Conservation (phyloP, 345 rosid genomes). For the Aquilaria malaccensis region DNA sequence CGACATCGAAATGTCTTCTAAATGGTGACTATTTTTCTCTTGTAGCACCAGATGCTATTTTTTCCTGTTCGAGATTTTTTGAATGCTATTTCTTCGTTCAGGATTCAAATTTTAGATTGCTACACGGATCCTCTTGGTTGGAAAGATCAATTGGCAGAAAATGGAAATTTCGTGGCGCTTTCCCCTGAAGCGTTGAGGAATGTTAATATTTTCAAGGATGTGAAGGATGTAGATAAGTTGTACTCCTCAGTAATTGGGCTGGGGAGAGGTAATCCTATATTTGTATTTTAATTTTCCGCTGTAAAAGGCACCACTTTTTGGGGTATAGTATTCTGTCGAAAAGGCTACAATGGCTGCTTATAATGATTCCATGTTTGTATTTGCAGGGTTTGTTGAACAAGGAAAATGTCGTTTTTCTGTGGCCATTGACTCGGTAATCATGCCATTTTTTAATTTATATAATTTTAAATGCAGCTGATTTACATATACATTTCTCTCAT, state of each 20-base stretch:
- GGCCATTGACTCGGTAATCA: slow-evolving; percentile 77
- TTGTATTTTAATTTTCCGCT: background rate
- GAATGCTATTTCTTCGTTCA: slow-evolving; percentile 13
- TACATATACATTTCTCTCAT: too few relatives aligned
- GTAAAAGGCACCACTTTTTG: background rate
- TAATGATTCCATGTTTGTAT: slow-evolving; percentile 8
- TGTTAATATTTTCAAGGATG: slow-evolving; percentile 34
- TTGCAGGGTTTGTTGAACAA: slow-evolving; percentile 54
- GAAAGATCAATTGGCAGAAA: slow-evolving; percentile 33
- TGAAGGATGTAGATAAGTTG: slow-evolving; percentile 54
- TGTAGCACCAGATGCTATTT: background rate
- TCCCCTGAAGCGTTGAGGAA: slow-evolving; percentile 23
- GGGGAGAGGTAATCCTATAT: slow-evolving; percentile 50
- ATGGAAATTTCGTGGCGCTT: slow-evolving; percentile 18
- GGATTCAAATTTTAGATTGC: slow-evolving; percentile 85
- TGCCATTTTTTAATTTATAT: too few relatives aligned
- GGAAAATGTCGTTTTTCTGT: slow-evolving; percentile 57
- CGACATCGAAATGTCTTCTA: slow-evolving; percentile 34
- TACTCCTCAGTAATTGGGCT: slow-evolving; percentile 47
- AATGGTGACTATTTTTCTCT: slow-evolving; percentile 36
- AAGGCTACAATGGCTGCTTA: background rate
- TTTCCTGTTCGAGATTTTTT: slow-evolving; percentile 2
- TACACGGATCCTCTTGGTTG: slow-evolving; percentile 83
- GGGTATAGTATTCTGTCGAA: background rate
- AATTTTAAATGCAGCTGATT: background rate